Conservation (phyloP, 768 basidiomycete genomes). For the Suillus decipiens region DNA sequence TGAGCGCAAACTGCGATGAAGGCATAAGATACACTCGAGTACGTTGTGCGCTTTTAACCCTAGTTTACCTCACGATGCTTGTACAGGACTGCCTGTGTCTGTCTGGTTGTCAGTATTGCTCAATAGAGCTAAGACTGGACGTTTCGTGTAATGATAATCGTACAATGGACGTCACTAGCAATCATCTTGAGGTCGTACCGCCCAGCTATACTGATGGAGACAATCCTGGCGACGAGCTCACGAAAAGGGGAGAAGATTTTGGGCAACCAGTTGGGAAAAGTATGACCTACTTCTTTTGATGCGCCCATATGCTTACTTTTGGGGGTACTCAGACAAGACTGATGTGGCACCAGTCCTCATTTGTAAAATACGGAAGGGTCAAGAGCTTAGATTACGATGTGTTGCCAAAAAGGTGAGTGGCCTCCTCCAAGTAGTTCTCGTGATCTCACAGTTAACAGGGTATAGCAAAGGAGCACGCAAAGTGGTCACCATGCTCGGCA, state of each 20-base stretch:
- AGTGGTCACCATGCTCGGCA: conserved; percentile 97
- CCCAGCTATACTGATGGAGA: conserved; percentile 41
- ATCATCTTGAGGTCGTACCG: conserved; percentile 70
- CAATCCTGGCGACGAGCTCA: conserved; percentile 63
- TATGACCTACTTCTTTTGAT: conserved; percentile 34
- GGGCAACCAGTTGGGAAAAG: conserved; percentile 87
- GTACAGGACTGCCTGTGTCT: conserved; percentile 89
- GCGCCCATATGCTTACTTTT: conserved; percentile 12
- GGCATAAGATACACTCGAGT: conserved; percentile 81
- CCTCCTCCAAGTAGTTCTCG: conserved; percentile 1
- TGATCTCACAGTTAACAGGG: conserved; percentile 54
- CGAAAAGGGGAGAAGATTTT: conserved; percentile 73
- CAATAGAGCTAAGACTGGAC: conserved; percentile 78
- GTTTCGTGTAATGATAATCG: conserved; percentile 70
- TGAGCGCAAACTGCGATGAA: conserved; percentile 86
- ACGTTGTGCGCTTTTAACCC: conserved; percentile 22
- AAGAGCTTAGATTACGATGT: conserved; percentile 84
- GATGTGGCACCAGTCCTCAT: conserved; percentile 72
- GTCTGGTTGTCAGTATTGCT: conserved; percentile 82
- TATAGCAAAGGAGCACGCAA: conserved; percentile 97
- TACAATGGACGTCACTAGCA: conserved; percentile 86
- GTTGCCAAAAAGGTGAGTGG: conserved; percentile 86
- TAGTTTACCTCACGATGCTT: conserved; percentile 2
- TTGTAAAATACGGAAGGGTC: conserved; percentile 91
- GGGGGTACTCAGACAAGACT: conserved; percentile 52